Evolutionary conservation across 2,329 filamentous ascomycete species (phyloP).

Genomic region (Penicillium hesseltinei): DNA sequence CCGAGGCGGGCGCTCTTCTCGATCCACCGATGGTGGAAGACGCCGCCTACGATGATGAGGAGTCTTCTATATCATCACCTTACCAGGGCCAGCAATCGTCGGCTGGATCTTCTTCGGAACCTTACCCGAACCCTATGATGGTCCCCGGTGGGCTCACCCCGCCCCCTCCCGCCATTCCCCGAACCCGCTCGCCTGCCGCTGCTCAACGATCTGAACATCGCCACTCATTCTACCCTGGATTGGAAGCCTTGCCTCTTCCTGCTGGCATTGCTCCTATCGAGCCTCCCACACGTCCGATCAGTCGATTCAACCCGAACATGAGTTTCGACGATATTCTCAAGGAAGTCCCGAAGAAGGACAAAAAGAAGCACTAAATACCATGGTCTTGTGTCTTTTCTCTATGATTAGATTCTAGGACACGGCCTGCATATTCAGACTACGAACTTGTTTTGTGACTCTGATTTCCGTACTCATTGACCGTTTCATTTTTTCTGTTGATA

Average conservation of each 20-base stretch:
- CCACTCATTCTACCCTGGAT: slow-evolving; percentile 44
- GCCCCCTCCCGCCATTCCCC: slow-evolving; percentile 36
- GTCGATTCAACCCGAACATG: slow-evolving; percentile 47
- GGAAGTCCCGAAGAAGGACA: slow-evolving; percentile 39
- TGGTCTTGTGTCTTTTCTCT: slow-evolving; percentile 8
- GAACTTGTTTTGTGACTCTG: slow-evolving; percentile 1
- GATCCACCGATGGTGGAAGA: slow-evolving; percentile 35
- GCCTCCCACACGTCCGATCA: slow-evolving; percentile 39
- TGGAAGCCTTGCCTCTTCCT: slow-evolving; percentile 47
- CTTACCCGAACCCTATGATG: slow-evolving; percentile 34
- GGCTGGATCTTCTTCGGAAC: slow-evolving; percentile 37
- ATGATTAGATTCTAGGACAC: slow-evolving; percentile 2
- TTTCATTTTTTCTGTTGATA: slow-evolving; percentile 21
- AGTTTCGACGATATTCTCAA: slow-evolving; percentile 51
- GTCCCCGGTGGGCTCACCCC: slow-evolving; percentile 34
- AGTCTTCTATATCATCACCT: slow-evolving; percentile 40
- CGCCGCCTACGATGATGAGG: slow-evolving; percentile 35
- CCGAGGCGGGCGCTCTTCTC: slow-evolving; percentile 40
- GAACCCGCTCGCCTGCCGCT: slow-evolving; percentile 33
- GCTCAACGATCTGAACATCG: slow-evolving; percentile 38
- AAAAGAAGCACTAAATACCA: slow-evolving; percentile 32
- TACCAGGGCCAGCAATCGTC: slow-evolving; percentile 40
- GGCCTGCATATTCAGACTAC: neutral
- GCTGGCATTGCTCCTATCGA: slow-evolving; percentile 44
- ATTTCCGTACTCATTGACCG: neutral